Evolutionary conservation across 176 grass and related monocot genomes (phyloP).

Genomic region (Lolium multiflorum): DNA sequence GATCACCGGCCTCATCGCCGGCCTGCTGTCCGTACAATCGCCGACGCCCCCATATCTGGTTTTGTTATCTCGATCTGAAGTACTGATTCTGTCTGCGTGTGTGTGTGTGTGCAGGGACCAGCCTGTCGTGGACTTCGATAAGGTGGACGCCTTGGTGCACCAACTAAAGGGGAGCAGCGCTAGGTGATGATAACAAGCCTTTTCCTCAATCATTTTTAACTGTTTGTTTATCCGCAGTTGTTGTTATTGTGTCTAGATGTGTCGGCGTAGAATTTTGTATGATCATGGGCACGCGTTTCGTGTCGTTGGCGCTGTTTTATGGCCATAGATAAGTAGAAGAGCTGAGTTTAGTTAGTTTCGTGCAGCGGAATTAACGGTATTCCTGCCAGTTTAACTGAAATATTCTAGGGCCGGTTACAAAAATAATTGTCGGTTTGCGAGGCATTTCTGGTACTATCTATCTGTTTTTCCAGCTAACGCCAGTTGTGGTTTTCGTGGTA

Average conservation of each 20-base stretch:
- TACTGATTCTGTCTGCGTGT: background rate
- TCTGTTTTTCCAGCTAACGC: background rate
- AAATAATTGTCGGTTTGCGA: background rate
- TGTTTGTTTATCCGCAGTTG: background rate
- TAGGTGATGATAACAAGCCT: constrained; percentile 62
- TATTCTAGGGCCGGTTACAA: background rate
- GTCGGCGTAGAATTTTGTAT: background rate
- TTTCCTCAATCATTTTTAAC: background rate
- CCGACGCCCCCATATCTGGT: background rate
- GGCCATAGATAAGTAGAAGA: background rate
- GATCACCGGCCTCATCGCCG: constrained; percentile 62
- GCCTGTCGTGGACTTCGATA: constrained; percentile 65
- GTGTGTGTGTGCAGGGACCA: constrained; percentile 52
- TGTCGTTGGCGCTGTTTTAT: background rate
- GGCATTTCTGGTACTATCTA: background rate
- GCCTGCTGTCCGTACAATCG: constrained; percentile 48
- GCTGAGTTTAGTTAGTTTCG: background rate
- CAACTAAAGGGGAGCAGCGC: constrained; percentile 92
- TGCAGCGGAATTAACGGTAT: background rate
- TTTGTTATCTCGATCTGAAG: background rate
- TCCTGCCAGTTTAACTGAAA: background rate
- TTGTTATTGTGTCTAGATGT: background rate
- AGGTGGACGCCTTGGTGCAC: constrained; percentile 79
- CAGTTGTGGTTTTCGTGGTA: background rate
- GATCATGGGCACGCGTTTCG: background rate